Base-by-base conservation (phyloP, 164 flowering plant species). In the Amborella trichopoda region DNA sequence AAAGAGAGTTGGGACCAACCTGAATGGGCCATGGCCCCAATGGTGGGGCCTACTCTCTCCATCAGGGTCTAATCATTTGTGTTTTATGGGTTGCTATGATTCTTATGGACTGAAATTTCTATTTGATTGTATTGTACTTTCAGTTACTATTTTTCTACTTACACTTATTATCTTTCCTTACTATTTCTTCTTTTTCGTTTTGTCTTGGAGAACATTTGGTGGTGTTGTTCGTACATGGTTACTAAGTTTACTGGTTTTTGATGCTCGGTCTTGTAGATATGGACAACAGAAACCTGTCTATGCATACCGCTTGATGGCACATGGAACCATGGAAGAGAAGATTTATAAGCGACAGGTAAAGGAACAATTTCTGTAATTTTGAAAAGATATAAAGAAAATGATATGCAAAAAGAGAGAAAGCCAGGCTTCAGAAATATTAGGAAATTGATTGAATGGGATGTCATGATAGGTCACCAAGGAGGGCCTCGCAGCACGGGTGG, bases 261-360 rank as follows among this genome's bases (percentile, higher is more conserved):
- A n/a, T n/a, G 3, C 6, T 3, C 34, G 8, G 17, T 21, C 25
- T 46, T 75, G 61, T 62, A 93, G 99, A 61, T 93, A 88, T 76
- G 99, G 99, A 37, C 97, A 93, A 60, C 77, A 17, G 48, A 93
- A 93, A 66, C 93, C 99, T 13, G 96, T 93, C 3, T 93, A 77
- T 69, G 99, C 96, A 36, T 93, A 93, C 53, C 72, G 99, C 20
- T 63, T 93, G 63, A 59, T 93, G 83, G 99, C 96, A 34, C 81
- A 84, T 70, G 99, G 91, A 48, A 93, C 99, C 6, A 88, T 93
- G 91, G 99, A 93, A 58, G 99, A 91, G 54, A 91, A 87, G 44
- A 91, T 91, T 28, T 91, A 91, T 56, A 91, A 91, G 59, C 96
- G 99, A 14, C 96, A 87, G 95, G 96, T 91, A 65, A 39, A 38